These are phyloP conservation scores for Lepidium africanum DNA, from an alignment of 345 rosid genomes.

Conservation along the genomic window DNA sequence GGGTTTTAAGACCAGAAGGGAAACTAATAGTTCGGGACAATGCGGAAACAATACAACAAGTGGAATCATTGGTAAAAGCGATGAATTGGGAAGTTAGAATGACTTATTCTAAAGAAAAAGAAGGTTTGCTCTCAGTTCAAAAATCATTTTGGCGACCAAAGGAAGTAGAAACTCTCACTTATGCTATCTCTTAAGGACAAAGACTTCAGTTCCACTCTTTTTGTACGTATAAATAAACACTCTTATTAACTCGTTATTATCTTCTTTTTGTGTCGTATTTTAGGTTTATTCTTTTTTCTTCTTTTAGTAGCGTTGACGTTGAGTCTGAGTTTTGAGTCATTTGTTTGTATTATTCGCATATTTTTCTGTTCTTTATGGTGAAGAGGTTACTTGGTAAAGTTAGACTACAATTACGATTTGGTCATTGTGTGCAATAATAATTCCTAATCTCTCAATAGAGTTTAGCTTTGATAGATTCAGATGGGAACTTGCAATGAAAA, in stretches of 20 bases:
- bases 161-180: conserved; percentile 48
- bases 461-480: conserved; percentile 10
- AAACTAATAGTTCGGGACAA: conserved; percentile 72
- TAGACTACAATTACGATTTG: not conserved
- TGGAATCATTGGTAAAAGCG: conserved; percentile 50
- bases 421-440: no score
- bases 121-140: conserved; percentile 76
- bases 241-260: not conserved
- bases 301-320: not conserved
- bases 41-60: conserved; percentile 45
- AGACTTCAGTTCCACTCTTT: conserved; percentile 5
- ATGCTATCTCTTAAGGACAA: conserved; percentile 46
- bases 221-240: conserved; percentile 17
- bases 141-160: conserved; percentile 83
- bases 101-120: conserved; percentile 71
- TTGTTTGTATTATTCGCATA: conserved; percentile 15
- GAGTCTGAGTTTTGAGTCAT: conserved; percentile 16
- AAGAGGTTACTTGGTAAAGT: not conserved
- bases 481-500: not conserved
- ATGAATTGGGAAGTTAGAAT: conserved; percentile 82
- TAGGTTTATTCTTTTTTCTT: conserved; percentile 21
- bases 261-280: not conserved
- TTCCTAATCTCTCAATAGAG: not conserved
- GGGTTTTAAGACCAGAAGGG: conserved; percentile 86
- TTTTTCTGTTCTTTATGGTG: not conserved